Evolutionary conservation across 148 eudicot species (phyloP), one percentile per base, ranked within the genome.

Genomic region (Simmondsia chinensis): DNA sequence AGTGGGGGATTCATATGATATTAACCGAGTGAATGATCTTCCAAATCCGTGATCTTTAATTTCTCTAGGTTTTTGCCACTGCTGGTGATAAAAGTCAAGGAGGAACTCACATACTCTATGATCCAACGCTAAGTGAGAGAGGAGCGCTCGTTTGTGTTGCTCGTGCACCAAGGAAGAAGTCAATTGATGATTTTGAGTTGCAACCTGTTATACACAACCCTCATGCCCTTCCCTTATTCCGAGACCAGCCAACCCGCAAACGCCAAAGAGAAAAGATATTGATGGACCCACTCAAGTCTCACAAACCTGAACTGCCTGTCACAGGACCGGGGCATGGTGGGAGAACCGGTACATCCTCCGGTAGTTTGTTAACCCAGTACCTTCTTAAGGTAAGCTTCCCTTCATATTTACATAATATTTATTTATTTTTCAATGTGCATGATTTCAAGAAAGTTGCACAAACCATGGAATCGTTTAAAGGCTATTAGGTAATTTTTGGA

Each of bases 111-210:
- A 38, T 85, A 34, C 75, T 91, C 5, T 91, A 91, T 30, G 97
- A 91, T 56, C 97, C 97, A 33, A 80, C 74, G 25, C 56, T 85
- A 34, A 91, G 97, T 37, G 85, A 82, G 57, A 82, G 94, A 77
- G 97, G 97, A 44, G 97, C 97, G 24, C 95, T 91, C 52, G 97
- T 82, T 41, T 85, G 95, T 59, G 97, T 91, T 35, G 87, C 87
- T 35, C 93, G 97, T 49, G 97, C 97, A 15, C 97, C 97, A 22
- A 70, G 97, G 79, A 91, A 67, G 52, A 70, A 82, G 53, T 91
- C 97, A 25, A 70, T 82, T 3, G 95, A 91, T 63, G 97, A 91
- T 69, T 91, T 76, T 33, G 73, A 60, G 64, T 67, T 68, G 22
- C 58, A 82, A 39, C 95, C 88, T 3, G 77, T 72, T 40, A 85